Evolutionary conservation across 371 early-diverging fungal species (phyloP).

Genomic region (Fennellomyces sp.): DNA sequence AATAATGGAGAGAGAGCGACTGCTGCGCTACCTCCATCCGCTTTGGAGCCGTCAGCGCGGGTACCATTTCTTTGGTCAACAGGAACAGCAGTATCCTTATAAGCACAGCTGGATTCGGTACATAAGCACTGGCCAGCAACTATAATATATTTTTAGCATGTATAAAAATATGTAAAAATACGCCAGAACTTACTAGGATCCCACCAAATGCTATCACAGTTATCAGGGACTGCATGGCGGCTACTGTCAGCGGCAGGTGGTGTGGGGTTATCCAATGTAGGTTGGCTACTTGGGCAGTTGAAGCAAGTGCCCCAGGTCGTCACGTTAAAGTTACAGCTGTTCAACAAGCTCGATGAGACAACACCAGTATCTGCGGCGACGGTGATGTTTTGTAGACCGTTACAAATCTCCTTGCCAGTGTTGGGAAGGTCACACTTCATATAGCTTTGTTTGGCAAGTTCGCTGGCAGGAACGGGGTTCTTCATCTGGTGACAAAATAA

Average conservation of each 20-base stretch:
- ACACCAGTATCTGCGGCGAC: slow-evolving; percentile 39
- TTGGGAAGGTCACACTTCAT: slow-evolving; percentile 65
- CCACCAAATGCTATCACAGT: slow-evolving; percentile 77
- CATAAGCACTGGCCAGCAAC: slow-evolving; percentile 60
- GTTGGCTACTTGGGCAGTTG: slow-evolving; percentile 60
- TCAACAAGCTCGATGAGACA: slow-evolving; percentile 43
- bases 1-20: background rate
- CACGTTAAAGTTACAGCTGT: slow-evolving; percentile 59
- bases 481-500: slow-evolving; percentile 48
- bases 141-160: slow-evolving; percentile 2
- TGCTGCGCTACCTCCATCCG: slow-evolving; percentile 1
- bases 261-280: slow-evolving; percentile 57
- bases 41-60: background rate
- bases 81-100: slow-evolving; percentile 54
- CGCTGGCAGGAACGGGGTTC: slow-evolving; percentile 67
- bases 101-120: slow-evolving; percentile 49
- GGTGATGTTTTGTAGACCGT: slow-evolving; percentile 64
- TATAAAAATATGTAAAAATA: background rate
- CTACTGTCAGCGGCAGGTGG: slow-evolving; percentile 44
- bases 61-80: slow-evolving; percentile 22
- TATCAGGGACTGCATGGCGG: slow-evolving; percentile 63
- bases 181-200: slow-evolving; percentile 50
- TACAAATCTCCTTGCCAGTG: slow-evolving; percentile 75
- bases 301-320: slow-evolving; percentile 68
- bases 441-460: slow-evolving; percentile 56